Evolutionary conservation across 2,329 filamentous ascomycete species (phyloP), one percentile per base, ranked within the genome.

Genomic region (Fusarium tanahbumbuense): DNA sequence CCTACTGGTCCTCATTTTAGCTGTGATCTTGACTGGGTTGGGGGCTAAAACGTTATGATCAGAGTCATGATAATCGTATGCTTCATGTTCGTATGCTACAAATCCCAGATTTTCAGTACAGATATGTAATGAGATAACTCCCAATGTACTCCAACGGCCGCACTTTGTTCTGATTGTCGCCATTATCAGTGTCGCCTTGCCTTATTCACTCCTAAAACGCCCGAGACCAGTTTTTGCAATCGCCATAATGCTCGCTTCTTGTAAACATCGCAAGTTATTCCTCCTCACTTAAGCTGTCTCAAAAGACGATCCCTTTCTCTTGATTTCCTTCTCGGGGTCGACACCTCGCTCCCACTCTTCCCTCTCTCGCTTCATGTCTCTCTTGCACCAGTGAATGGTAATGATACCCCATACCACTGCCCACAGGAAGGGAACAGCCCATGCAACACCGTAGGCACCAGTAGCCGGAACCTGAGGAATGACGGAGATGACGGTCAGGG

Each of bases 361-460:
- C 27, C 79, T 75, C 63, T 82, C 80, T 30, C 75, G 68, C 8
- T 76, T 73, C 80, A 82, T 81, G 8, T 79, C 76, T 32, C 57
- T 60, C 71, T 81, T 81, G 57, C 80, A 81, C 80, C 77, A 80
- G 30, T 64, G 57, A 28, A 81, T 76, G 6, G 78, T 76, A 25
- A 81, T 78, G 42, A 71, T 41, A 6, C 76, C 78, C 80, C 80
- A 82, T 8, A 81, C 8, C 6, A 56, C 64, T 20, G 73, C 72
- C 79, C 79, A 82, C 9, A 81, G 54, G 52, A 82, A 82, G 1
- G 80, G 80, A n/a, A 80, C 79, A 11, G 78, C 76, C 80, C 80
- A 82, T 64, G 78, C 79, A 15, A 82, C 60, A 42, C 80, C 80
- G 54, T 82, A 82, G 3, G 79, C 77, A 9, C 37, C 79, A 6